Base-by-base conservation (phyloP, 2,329 filamentous ascomycete species). In the Fusarium metavorans region DNA sequence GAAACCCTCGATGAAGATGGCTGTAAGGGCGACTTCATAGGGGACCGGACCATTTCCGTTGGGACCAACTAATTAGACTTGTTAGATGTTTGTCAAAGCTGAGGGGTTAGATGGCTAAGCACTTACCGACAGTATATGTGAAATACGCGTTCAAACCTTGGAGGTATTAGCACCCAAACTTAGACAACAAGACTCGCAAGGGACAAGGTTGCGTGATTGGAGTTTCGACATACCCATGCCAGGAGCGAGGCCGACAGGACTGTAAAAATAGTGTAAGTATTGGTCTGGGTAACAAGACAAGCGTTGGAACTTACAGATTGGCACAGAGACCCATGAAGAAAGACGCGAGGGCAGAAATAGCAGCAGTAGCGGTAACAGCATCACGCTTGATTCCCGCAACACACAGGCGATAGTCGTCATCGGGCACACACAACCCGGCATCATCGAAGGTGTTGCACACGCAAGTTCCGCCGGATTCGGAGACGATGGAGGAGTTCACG, bases 1-100 rank as follows among this genome's bases (percentile, higher is more conserved):
- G 82, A 93, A 94, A 41, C 95, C 95, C 82, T 97, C 95, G 16
- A 97, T 92, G 80, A 97, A 97, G 75, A 97, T 95, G 64, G 95
- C 94, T 5, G 94, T 97, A 41, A 97, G 85, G 37, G 95, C 95
- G 48, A 95, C 88, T 63, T 89, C 82, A 80, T 94, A 97, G 1
- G 94, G 91, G 10, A 97, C 91, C 39, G 88, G 86, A 3, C 94
- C 94, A 25, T 87, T 88, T 50, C 94, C 95, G 80, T 95, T 92
- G 78, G 87, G 90, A 5, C 95, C 95, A 66, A 97, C 94, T 50
- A 23, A 80, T 83, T 78, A 54, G 79, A 32, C 25, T 25, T 56
- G 45, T 54, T 32, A 57, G 27, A 9, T 32, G 13, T 25, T 32
- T 16, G 8, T 41, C 4, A 11, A n/a, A 30, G 23, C 9, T 10